Evolutionary conservation across 176 grass and related monocot species (phyloP), one percentile per base, ranked within the genome.

Genomic region (Oryza meridionalis): DNA sequence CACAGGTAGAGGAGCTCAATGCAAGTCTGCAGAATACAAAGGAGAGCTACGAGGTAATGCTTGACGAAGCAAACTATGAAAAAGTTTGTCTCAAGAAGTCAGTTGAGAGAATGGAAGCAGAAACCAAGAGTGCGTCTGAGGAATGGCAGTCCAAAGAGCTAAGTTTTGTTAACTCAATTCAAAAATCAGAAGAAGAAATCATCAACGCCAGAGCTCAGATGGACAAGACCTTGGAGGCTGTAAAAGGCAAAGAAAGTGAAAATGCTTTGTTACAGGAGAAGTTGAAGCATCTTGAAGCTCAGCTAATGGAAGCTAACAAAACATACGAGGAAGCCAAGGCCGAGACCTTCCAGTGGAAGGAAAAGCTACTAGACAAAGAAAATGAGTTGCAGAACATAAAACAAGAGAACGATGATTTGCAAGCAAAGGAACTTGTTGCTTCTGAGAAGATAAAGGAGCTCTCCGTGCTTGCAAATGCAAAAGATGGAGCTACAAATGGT

Each of bases 11-110:
- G 84, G 88, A 98, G 35, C 84, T 95, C 68, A 93, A 83, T 37
- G 26, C 19, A 51, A 88, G 72, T 33, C 83, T 94, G 26, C 91
- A 90, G 69, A 95, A 93, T 58, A 84, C 58, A 38, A 81, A 95
- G 82, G 95, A 98, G 76, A 95, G 83, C 55, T 93, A 95, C 55
- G 95, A 98, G 40, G 90, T 94, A 25, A 91, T 89, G 91, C 84
- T 93, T 35, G 92, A 98, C 53, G 93, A 94, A 90, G 90, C 89
- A 68, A 98, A 93, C 82, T 92, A 91, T 15, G 92, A 98, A 84
- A 93, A 87, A 46, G 89, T 91, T 87, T 94, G 92, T 58, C 91
- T 98, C 24, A 80, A 88, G 27, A 94, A 95, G 70, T 90, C 88
- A 17, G 82, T 95, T 33, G 90, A 95, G 73, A 93, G 84, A 83